phyloP scores from a whole-genome alignment of 805 yeast species.

The Lachancea lanzarotensis region DNA sequence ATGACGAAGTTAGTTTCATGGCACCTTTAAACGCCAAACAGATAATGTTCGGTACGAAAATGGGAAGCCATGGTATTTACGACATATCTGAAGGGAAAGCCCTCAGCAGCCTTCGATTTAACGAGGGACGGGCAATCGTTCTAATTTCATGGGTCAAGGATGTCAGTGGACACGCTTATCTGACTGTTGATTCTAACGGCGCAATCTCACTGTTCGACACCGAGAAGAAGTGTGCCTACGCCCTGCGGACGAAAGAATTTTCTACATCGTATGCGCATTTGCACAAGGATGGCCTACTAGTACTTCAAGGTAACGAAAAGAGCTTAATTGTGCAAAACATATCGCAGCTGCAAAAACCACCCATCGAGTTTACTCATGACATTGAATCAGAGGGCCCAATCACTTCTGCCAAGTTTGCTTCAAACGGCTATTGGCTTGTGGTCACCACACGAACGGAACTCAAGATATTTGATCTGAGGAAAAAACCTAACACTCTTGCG shows the following conservation, averaged over 20 bases:
- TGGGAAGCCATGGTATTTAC: conserved; percentile 2
- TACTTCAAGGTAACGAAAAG: conserved; percentile 20
- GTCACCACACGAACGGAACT: conserved; percentile 15
- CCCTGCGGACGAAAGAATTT: not conserved
- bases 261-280: conserved; percentile 12
- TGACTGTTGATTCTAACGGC: conserved; percentile 1
- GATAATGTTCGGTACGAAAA: conserved; percentile 1
- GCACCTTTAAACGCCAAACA: not conserved
- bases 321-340: conserved; percentile 10
- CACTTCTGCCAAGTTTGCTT: conserved; percentile 17
- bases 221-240: not conserved
- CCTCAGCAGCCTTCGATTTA: not conserved
- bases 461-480: conserved; percentile 25
- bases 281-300: conserved; percentile 36
- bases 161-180: not conserved
- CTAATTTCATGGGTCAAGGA: not conserved
- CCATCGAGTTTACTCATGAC: conserved; percentile 9
- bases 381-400: conserved; percentile 12
- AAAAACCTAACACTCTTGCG: conserved; percentile 19
- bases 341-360: conserved; percentile 7
- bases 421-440: conserved; percentile 31
- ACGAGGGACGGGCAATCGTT: not conserved
- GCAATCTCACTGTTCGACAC: not conserved
- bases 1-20: conserved; percentile 3
- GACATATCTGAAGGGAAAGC: not conserved